Percentiles rank a stretch among this genome's conserved stretches.
These are phyloP conservation scores for Apium graveolens DNA, from an alignment of 129 eudicot genomes.

Conservation along the genomic window DNA sequence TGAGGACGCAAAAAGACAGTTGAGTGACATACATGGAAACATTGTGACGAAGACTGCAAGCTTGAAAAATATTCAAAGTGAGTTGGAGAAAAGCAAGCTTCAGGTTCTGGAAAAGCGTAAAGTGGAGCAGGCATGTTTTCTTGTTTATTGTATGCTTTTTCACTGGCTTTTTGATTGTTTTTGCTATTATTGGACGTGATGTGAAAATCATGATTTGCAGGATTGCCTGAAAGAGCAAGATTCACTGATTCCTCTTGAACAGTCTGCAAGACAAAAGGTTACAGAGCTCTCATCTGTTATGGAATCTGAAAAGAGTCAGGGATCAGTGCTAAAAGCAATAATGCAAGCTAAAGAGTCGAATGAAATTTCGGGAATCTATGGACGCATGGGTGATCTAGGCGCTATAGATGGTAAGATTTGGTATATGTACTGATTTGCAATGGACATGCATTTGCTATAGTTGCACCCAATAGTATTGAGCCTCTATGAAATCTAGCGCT, in stretches of 20 bases:
- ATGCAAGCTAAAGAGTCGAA: conserved; percentile 74
- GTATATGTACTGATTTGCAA: neutral
- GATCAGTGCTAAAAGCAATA: conserved; percentile 77
- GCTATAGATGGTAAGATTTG: conserved; percentile 70
- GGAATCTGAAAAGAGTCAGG: conserved; percentile 86
- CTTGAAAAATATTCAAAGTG: conserved; percentile 31
- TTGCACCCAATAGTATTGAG: neutral
- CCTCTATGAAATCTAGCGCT: neutral
- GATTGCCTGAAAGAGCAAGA: conserved; percentile 72
- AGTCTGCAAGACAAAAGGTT: conserved; percentile 78
- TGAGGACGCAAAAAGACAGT: conserved; percentile 63
- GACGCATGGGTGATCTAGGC: conserved; percentile 92
- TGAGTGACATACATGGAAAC: conserved; percentile 35
- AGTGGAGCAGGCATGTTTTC: conserved; percentile 63
- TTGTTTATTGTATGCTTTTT: neutral
- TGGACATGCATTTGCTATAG: neutral
- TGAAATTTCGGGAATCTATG: conserved; percentile 74
- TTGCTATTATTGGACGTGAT: neutral
- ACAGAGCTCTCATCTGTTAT: conserved; percentile 62
- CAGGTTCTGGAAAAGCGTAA: conserved; percentile 61
- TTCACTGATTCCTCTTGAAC: conserved; percentile 58
- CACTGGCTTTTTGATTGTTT: neutral
- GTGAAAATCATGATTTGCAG: conserved; percentile 29
- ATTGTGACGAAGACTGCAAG: conserved; percentile 46
- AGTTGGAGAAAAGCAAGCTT: conserved; percentile 47